Evolutionary conservation across 176 grass and related monocot genomes (phyloP).

Genomic region (Tillandsia leiboldiana): DNA sequence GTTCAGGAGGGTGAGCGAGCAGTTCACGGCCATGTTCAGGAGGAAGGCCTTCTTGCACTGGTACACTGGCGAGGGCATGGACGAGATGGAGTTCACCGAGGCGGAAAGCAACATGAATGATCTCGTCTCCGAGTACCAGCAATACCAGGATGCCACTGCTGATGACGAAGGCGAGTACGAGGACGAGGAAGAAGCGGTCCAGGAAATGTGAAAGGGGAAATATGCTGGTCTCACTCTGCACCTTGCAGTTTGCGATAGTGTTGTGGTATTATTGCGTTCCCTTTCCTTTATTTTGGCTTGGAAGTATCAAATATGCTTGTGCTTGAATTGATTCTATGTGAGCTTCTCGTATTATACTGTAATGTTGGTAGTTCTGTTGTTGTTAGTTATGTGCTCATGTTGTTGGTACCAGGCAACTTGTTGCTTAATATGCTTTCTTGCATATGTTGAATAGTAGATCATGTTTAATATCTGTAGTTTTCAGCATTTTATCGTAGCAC

Average conservation of each 20-base stretch:
- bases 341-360: neutral
- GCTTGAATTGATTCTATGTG: neutral
- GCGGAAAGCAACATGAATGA: conserved; percentile 93
- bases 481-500: no score
- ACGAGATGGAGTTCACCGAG: conserved; percentile 92
- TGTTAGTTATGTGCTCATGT: no score
- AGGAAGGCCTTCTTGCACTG: conserved; percentile 95
- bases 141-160: conserved; percentile 77
- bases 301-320: neutral
- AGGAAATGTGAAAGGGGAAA: conserved; percentile 32
- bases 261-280: neutral
- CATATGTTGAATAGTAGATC: no score
- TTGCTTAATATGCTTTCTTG: no score
- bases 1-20: conserved; percentile 87
- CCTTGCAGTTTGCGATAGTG: neutral
- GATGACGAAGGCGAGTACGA: conserved; percentile 73
- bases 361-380: no score
- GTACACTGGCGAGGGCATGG: conserved; percentile 91
- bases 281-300: neutral
- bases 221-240: neutral
- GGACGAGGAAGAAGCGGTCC: conserved; percentile 44
- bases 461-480: no score
- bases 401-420: no score
- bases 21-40: conserved; percentile 93
- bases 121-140: conserved; percentile 79